Base-by-base conservation (phyloP, 176 grass and related monocot species). In the Poa annua region DNA sequence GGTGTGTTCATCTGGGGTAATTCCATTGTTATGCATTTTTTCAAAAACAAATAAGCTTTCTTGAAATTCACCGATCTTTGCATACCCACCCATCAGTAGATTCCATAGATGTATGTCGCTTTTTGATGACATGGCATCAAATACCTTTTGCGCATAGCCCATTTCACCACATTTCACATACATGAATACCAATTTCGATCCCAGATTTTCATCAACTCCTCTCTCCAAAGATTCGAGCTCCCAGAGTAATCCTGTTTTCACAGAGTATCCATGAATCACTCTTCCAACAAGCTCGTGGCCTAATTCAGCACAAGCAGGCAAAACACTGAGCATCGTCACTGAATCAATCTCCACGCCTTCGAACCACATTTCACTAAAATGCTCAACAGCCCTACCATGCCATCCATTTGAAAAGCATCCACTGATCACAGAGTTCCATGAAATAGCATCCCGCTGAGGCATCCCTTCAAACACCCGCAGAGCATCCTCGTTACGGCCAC, bases 351-450 rank as follows among this genome's bases (percentile, higher is more conserved):
- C 74, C 8, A 80, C 0, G 34, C 90, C 88, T 49, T 61, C 44
- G 84, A 64, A 83, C 83, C 87, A 89, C 92, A 95, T 92, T 26
- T 80, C 66, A 8, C 61, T 68, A 5, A 98, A 89, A 68, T 89
- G 47, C 36, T 82, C 64, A 49, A 91, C 48, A 38, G 86, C 88
- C 50, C 14, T 91, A 22, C 2, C 86, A 66, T 88, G 75, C 81
- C 86, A 86, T 66, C 79, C 75, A 79, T 94, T 98, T 11, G 88
- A 94, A 22, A 90, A 81, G 77, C 86, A 92, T 16, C 92, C 90
- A 66, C 83, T 84, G 69, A 97, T 94, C 21, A 90, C 65, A 49
- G 95, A 91, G 57, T 98, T 98, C 90, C 86, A 98, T 77, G 92
- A 94, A 47, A 98, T 91, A 41, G 85, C 64, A 89, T 98, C 90